Evolutionary conservation across 257 asterid species (phyloP).

Genomic region (Catharanthus roseus): DNA sequence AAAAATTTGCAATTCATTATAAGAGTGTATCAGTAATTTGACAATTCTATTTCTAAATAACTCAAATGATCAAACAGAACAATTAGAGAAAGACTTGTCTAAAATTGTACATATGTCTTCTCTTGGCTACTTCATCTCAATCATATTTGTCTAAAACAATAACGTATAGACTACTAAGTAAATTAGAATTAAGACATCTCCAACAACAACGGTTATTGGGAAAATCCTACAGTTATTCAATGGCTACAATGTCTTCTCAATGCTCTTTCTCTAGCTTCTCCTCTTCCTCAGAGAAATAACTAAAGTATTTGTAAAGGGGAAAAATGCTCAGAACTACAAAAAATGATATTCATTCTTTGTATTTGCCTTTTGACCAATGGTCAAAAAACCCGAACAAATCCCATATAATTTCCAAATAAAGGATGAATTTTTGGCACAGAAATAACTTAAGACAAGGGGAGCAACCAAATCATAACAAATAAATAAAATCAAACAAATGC

Average conservation of each 20-base stretch:
- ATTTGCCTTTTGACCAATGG: conserved; percentile 18
- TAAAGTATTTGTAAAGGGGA: neutral
- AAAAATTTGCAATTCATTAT: no score
- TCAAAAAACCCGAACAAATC: conserved; percentile 10
- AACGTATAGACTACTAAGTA: no score
- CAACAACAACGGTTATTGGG: neutral
- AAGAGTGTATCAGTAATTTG: no score
- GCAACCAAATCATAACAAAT: no score
- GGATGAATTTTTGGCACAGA: neutral
- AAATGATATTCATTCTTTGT: conserved; percentile 12
- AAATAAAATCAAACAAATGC: no score
- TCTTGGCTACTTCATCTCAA: no score
- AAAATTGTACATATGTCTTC: no score
- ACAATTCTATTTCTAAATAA: no score
- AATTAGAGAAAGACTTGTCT: no score
- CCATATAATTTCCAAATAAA: conserved; percentile 30
- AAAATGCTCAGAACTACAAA: conserved; percentile 4
- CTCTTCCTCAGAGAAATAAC: neutral
- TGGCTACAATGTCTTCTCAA: neutral
- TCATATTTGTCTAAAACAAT: no score
- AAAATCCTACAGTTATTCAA: conserved; percentile 6
- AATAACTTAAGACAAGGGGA: neutral
- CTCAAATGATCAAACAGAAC: no score
- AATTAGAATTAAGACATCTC: no score
- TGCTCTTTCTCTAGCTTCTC: neutral